These are phyloP conservation scores for Thalassiosira delicatula DNA, from an alignment of 352 stramenopile species.

Conservation along the genomic window DNA sequence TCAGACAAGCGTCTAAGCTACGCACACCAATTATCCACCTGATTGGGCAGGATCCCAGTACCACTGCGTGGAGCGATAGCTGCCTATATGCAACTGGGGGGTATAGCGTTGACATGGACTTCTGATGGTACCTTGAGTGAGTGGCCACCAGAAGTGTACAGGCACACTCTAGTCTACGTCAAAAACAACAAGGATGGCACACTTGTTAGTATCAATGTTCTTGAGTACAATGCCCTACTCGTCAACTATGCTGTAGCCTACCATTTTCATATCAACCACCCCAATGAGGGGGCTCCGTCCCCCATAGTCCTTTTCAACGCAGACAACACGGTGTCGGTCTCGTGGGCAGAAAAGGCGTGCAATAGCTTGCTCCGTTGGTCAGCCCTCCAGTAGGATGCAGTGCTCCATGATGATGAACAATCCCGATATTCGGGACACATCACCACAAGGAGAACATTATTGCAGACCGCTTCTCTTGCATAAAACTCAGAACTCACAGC, in stretches of 20 bases:
- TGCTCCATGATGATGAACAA: conserved; percentile 43
- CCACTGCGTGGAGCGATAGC: background rate
- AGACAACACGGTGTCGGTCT: conserved; percentile 33
- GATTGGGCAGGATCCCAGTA: background rate
- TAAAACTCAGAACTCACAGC: conserved; percentile 11
- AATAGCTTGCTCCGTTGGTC: conserved; percentile 23
- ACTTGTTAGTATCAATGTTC: conserved; percentile 21
- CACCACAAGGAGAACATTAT: conserved; percentile 27
- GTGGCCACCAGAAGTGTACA: conserved; percentile 7
- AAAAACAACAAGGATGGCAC: conserved; percentile 17
- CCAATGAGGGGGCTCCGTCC: background rate
- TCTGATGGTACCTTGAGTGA: conserved; percentile 33
- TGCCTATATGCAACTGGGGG: conserved; percentile 18
- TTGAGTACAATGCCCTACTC: background rate
- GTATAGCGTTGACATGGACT: conserved; percentile 1
- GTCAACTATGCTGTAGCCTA: background rate
- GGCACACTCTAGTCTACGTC: background rate
- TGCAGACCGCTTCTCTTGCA: conserved; percentile 42
- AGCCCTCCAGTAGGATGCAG: background rate
- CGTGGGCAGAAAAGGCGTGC: conserved; percentile 31
- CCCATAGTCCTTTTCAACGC: conserved; percentile 6
- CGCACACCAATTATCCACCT: conserved; percentile 12
- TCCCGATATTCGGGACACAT: conserved; percentile 18
- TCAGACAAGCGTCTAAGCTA: background rate
- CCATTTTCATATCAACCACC: background rate